Evolutionary conservation across 2,329 filamentous ascomycete genomes (phyloP).

Genomic region (Penicillium capsulatum): DNA sequence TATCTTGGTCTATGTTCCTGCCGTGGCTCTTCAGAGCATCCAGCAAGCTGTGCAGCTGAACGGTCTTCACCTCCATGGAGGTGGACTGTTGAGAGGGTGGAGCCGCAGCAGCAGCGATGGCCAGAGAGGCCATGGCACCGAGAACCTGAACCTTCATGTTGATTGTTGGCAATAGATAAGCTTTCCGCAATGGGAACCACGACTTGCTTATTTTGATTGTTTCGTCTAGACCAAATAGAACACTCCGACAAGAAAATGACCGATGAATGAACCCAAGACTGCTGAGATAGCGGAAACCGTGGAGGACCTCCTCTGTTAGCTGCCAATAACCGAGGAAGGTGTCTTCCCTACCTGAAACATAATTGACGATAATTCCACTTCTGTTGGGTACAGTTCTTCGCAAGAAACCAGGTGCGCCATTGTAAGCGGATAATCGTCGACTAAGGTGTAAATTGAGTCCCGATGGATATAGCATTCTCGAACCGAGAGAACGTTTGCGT

Average conservation of each 20-base stretch:
- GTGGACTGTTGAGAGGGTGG: too few relatives aligned
- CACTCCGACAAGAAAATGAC: slow-evolving; percentile 24
- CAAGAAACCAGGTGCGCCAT: slow-evolving; percentile 15
- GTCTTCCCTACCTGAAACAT: slow-evolving; percentile 11
- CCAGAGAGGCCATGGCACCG: too few relatives aligned
- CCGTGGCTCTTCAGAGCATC: too few relatives aligned
- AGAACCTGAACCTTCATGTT: too few relatives aligned
- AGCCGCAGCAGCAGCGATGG: too few relatives aligned
- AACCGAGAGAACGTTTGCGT: slow-evolving; percentile 8
- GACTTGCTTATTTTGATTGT: slow-evolving; percentile 27
- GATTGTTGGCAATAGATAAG: too few relatives aligned
- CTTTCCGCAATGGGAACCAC: too few relatives aligned
- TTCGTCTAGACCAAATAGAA: slow-evolving; percentile 25
- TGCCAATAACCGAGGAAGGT: background rate
- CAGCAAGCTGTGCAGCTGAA: too few relatives aligned
- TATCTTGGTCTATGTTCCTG: too few relatives aligned
- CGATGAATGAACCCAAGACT: slow-evolving; percentile 17
- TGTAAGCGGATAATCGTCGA: slow-evolving; percentile 14
- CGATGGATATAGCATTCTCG: slow-evolving; percentile 12
- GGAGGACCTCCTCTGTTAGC: slow-evolving; percentile 18
- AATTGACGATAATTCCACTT: slow-evolving; percentile 16
- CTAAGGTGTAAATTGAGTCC: slow-evolving; percentile 8
- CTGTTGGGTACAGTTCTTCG: slow-evolving; percentile 11
- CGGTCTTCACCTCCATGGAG: too few relatives aligned
- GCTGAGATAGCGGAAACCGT: slow-evolving; percentile 19